phyloP scores from a whole-genome alignment of 306 rosid genomes.

The Lathyrus sativus region DNA sequence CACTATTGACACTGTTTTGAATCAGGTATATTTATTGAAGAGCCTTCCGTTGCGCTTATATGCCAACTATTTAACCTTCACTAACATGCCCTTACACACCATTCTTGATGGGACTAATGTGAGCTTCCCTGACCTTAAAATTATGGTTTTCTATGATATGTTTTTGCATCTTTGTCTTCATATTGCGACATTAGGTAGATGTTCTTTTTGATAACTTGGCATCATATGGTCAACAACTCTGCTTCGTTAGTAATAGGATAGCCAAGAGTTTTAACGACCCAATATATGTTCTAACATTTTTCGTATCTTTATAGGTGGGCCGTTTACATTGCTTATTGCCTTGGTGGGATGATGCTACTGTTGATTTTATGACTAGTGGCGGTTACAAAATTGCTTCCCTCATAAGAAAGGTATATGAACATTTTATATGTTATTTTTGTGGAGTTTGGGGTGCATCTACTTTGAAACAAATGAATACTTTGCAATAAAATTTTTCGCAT shows the following conservation, averaged over 20 bases:
- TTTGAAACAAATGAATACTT: conserved; percentile 22
- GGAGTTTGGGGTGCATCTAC: conserved; percentile 14
- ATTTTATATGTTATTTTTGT: conserved; percentile 14
- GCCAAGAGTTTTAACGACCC: no score
- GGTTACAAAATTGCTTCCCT: conserved; percentile 67
- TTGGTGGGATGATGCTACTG: conserved; percentile 90
- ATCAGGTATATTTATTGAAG: conserved; percentile 75
- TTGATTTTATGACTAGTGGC: conserved; percentile 82
- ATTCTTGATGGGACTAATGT: conserved; percentile 76
- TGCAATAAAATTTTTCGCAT: conserved; percentile 25
- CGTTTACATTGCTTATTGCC: conserved; percentile 87
- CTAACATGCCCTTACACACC: conserved; percentile 50
- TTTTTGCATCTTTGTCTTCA: background rate
- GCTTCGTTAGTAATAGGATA: no score
- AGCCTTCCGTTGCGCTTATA: conserved; percentile 70
- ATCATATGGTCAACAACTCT: background rate
- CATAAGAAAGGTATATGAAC: conserved; percentile 60
- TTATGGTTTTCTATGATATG: background rate
- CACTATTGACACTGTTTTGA: conserved; percentile 32
- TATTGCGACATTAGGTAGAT: conserved; percentile 6
- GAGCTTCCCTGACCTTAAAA: conserved; percentile 42
- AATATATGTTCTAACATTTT: no score
- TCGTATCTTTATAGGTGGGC: conserved; percentile 53
- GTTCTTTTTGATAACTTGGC: conserved; percentile 8
- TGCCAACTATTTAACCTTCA: conserved; percentile 61